Evolutionary conservation across 1,284 basidiomycete species (phyloP), one percentile per base, ranked within the genome.

Genomic region (Rhizoctonia solani): DNA sequence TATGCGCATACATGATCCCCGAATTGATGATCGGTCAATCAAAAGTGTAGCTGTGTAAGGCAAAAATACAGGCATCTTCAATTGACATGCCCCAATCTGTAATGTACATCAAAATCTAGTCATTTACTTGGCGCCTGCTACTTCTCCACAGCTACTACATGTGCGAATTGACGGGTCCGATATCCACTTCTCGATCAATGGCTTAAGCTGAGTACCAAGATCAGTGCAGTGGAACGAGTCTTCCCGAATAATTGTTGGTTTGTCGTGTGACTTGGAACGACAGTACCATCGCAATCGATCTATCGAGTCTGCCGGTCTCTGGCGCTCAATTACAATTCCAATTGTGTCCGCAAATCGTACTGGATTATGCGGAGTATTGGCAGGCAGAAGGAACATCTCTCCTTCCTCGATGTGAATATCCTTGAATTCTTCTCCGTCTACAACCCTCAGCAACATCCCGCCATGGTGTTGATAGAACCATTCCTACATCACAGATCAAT

Each of bases 381-480:
- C 93, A 53, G 95, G 95, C 21, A 98, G 81, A 72, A 98, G 77
- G 77, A 96, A 98, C 93, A 98, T 97, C 72, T 95, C 93, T 46
- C 95, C 95, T 77, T 99, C 94, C 69, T 87, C 89, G 73, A 98
- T 97, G 27, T 81, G 79, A 41, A 98, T 90, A 75, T 98, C 95
- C 73, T 83, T 82, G 77, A 98, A 95, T 72, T 84, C 81, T n/a
- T 87, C 89, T 19, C 89, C 90, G 66, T 96, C 93, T 9, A 98
- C 89, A 3, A 93, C 87, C 71, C 92, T 87, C 42, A 98, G 81
- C 11, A 93, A 79, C 92, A 98, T 97, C 1, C 84, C 86, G 1
- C 93, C 93, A 76, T 94, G 92, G 80, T 95, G 84, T 76, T 98
- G 95, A 77, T 94, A 96, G 76, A 97, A 97, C 93, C 93, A 97